Base-by-base conservation (phyloP, 2,329 filamentous ascomycete species). In the Colletotrichum shisoi region DNA sequence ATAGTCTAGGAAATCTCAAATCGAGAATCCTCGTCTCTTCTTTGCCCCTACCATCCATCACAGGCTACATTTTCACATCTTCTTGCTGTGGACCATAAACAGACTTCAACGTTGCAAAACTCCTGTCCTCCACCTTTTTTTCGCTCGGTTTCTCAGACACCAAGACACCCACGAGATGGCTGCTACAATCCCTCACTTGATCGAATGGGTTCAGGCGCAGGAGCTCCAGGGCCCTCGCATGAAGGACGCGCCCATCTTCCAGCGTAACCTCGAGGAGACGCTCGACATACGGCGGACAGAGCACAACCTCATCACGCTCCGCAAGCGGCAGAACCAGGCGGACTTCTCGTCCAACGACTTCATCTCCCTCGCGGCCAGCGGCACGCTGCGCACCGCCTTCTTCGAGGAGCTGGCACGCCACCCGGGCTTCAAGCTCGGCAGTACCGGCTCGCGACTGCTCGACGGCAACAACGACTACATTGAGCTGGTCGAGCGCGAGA, bases 381-480 rank as follows among this genome's bases (percentile, higher is more conserved):
- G 77, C 0, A 72, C 73, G 3, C 79, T 87, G 21, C 82, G 82
- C 6, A 58, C 75, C 3, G 76, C 77, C 1, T 88, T 82, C 69
- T 74, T 87, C 7, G 61, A 77, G 6, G 83, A 85, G 72, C 75
- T 89, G 4, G 53, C 54, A 67, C 74, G 87, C 3, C 44, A 73
- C 69, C 69, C 78, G 51, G 76, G 51, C 72, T 81, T 88, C 31
- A 83, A 11, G 11, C 15, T 34, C 17, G 24, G 85, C 31, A 84
- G 84, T 56, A 82, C 83, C 0, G 88, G 89, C 2, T 89, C 87
- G 0, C 81, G 89, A 8, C 79, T 91, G 0, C 79, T 90, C 4
- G 87, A 91, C 70, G 89, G 89, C 2, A 91, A 91, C 72, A 88
- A 84, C 1, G 44, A 71, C 0, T 89, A 88, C 72, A 83, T 87